Base-by-base conservation (phyloP, 305 asterid species). In the Striga hermonthica region DNA sequence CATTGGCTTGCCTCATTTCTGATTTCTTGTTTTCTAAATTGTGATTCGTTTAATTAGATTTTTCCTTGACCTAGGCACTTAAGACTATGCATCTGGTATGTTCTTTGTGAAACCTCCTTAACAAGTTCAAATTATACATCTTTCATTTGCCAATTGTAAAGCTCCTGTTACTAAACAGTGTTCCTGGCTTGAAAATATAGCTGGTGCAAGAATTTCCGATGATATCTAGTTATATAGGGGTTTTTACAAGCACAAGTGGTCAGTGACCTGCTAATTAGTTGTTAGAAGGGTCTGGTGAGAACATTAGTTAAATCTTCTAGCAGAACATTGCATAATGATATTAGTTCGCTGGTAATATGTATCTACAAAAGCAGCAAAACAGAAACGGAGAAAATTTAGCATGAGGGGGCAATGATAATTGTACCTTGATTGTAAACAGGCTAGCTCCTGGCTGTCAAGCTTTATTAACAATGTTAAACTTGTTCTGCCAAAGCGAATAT, bases 11-110 rank as follows among this genome's bases (percentile, higher is more conserved):
- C 43, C 38, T 31, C 35, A 58, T 75, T 63, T 37, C 3, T 12
- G 35, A 11, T 57, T 64, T 55, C 39, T 54, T 39, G 38, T 48
- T 47, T 62, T 40, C 47, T 54, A 22, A 57, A 48, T 38, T 69
- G 55, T 69, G 50, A 49, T 15, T 57, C 12, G 34, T 47, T 37
- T 64, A 66, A 70, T 3, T 62, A 34, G 54, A 48, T 70, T 62
- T 28, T 4, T 57, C 48, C 45, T 57, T 22, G 31, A 22, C 31
- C 31, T 22, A 22, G 31, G 31, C 31, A 52, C 38, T 47, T 22
- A 22, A n/a, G 7, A 15, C 22, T 13, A 16, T 13, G 48, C 49
- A 45, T 47, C 39, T 38, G 49, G 35, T 59, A 43, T 44, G 6
- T 35, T 57, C 9, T 7, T 48, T n/a, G n/a, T 47, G 39, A 16